These are phyloP conservation scores for Arthrobotrys conoides DNA, from an alignment of 2,329 filamentous ascomycete genomes.

Conservation along the genomic window DNA sequence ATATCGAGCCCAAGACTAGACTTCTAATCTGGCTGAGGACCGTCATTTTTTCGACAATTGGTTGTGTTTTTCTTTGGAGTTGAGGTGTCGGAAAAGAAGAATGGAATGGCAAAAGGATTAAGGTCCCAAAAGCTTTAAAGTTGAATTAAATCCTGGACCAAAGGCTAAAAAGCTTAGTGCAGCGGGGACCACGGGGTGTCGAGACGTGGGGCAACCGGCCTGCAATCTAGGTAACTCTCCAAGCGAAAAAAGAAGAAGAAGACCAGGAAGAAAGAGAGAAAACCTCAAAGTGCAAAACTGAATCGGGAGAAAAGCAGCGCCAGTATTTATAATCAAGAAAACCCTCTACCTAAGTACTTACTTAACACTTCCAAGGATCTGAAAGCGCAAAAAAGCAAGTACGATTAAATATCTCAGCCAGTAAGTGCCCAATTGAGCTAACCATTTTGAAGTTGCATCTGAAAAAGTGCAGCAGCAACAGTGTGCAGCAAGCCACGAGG, in stretches of 20 bases:
- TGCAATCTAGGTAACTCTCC: neutral
- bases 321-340: slow-evolving; percentile 22
- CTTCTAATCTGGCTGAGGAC: slow-evolving; percentile 24
- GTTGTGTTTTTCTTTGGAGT: neutral
- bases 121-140: neutral
- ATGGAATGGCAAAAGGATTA: neutral
- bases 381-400: slow-evolving; percentile 6
- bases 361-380: neutral
- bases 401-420: slow-evolving; percentile 12
- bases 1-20: neutral
- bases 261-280: neutral
- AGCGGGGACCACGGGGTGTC: slow-evolving; percentile 9
- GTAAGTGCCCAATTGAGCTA: slow-evolving; percentile 10
- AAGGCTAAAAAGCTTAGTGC: slow-evolving; percentile 12
- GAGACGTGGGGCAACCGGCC: neutral
- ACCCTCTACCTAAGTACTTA: too few relatives aligned
- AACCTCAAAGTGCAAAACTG: too few relatives aligned
- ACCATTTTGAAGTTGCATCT: slow-evolving; percentile 12
- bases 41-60: slow-evolving; percentile 8
- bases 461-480: neutral
- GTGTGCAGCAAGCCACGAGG: neutral
- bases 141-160: neutral
- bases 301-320: neutral
- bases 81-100: neutral
- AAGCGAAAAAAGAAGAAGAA: neutral